These are phyloP conservation scores for Tolypocladium tundrense DNA, from an alignment of 2,329 filamentous ascomycete species.

Conservation along the genomic window DNA sequence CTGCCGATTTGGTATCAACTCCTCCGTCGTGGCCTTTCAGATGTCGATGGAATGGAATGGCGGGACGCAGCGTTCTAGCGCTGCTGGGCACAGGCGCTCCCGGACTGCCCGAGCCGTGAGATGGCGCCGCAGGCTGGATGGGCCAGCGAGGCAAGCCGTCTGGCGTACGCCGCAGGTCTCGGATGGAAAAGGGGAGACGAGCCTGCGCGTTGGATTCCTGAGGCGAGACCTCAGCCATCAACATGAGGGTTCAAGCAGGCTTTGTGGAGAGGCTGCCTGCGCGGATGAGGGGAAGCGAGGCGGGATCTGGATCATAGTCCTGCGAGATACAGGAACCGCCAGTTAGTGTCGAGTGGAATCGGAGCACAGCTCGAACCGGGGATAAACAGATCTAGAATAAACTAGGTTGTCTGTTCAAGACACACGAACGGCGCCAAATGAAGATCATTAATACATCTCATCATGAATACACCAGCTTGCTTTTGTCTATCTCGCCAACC, in stretches of 20 bases:
- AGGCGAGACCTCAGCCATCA: too few relatives aligned
- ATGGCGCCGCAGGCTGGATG: background rate
- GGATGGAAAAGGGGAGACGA: background rate
- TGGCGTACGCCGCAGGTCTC: background rate
- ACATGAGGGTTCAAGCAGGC: too few relatives aligned
- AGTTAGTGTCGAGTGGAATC: too few relatives aligned
- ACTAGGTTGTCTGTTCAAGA: background rate
- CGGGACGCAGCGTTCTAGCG: background rate
- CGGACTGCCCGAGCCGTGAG: background rate
- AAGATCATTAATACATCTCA: background rate
- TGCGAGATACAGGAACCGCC: too few relatives aligned
- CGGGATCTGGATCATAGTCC: background rate
- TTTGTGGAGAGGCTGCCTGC: background rate
- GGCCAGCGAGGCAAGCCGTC: background rate
- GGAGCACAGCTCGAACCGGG: background rate
- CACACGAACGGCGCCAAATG: background rate
- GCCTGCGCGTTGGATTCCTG: background rate
- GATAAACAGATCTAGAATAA: background rate
- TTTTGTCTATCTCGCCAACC: background rate
- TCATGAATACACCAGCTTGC: background rate
- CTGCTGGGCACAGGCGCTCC: slow-evolving; percentile 4
- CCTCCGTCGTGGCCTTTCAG: background rate
- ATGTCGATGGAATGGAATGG: background rate
- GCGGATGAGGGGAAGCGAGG: background rate
- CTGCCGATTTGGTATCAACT: background rate